Conservation (phyloP, 768 basidiomycete genomes). For the Lanmaoa rubissima region DNA sequence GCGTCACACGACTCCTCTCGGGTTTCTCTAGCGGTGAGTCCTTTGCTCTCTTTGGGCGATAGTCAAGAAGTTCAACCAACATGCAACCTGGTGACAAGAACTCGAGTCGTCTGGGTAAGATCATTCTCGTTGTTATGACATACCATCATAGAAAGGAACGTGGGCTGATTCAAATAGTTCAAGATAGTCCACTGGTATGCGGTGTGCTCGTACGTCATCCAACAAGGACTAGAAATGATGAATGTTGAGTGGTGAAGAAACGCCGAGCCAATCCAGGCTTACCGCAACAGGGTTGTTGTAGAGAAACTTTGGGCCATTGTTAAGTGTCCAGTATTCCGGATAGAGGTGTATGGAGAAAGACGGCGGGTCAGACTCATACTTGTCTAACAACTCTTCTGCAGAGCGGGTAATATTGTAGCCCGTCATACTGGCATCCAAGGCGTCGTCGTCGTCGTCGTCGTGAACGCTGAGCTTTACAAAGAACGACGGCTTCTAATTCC, state of each 20-base stretch:
- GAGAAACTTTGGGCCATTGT: slow-evolving; percentile 76
- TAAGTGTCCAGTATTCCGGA: slow-evolving; percentile 79
- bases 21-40: slow-evolving; percentile 60
- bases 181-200: slow-evolving; percentile 84
- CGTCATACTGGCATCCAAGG: slow-evolving; percentile 46
- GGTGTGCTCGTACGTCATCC: slow-evolving; percentile 78
- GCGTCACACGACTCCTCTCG: slow-evolving; percentile 65
- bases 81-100: slow-evolving; percentile 59
- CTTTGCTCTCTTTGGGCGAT: slow-evolving; percentile 56
- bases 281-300: slow-evolving; percentile 78
- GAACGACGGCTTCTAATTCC: not conserved
- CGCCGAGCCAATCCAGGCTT: slow-evolving; percentile 11
- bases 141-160: slow-evolving; percentile 84
- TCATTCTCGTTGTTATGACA: slow-evolving; percentile 16
- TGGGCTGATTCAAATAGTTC: slow-evolving; percentile 72
- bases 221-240: slow-evolving; percentile 56
- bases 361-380: slow-evolving; percentile 53
- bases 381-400: slow-evolving; percentile 56
- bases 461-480: not conserved
- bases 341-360: slow-evolving; percentile 80
- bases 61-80: slow-evolving; percentile 81
- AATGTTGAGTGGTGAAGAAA: slow-evolving; percentile 5
- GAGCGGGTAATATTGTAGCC: slow-evolving; percentile 74
- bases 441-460: slow-evolving; percentile 12
- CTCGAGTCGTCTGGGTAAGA: not conserved